phyloP scores from a whole-genome alignment of 2,329 filamentous ascomycete genomes.

The Fusarium sp. region DNA sequence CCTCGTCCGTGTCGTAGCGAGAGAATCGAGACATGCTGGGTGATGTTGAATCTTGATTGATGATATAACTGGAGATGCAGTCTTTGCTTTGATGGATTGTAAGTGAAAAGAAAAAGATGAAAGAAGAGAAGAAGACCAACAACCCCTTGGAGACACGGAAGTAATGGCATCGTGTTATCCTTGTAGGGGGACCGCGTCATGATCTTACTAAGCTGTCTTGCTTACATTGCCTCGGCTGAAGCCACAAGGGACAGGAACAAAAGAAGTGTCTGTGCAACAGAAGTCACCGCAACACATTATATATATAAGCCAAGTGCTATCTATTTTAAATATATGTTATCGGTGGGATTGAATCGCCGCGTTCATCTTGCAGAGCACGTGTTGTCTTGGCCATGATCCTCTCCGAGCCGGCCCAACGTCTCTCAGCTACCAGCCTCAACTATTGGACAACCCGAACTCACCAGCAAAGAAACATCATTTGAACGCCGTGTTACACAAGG shows the following conservation, averaged over 20 bases:
- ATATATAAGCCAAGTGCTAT: no score
- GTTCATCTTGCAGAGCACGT: no score
- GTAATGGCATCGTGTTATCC: slow-evolving; percentile 21
- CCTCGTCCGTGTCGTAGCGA: slow-evolving; percentile 57
- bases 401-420: no score
- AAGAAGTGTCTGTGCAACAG: neutral
- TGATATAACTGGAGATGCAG: neutral
- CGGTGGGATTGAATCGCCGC: no score
- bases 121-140: neutral
- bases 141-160: slow-evolving; percentile 22
- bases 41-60: neutral
- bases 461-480: no score
- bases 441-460: no score
- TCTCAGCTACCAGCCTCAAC: no score
- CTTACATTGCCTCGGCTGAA: neutral
- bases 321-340: no score
- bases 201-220: slow-evolving; percentile 27
- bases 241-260: neutral
- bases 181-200: slow-evolving; percentile 35
- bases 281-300: no score
- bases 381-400: no score
- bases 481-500: no score
- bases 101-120: neutral
- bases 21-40: slow-evolving; percentile 54
- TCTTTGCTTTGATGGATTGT: neutral